These are phyloP conservation scores for Botrytis fragariae DNA, from an alignment of 2,329 filamentous ascomycete species.

Conservation along the genomic window DNA sequence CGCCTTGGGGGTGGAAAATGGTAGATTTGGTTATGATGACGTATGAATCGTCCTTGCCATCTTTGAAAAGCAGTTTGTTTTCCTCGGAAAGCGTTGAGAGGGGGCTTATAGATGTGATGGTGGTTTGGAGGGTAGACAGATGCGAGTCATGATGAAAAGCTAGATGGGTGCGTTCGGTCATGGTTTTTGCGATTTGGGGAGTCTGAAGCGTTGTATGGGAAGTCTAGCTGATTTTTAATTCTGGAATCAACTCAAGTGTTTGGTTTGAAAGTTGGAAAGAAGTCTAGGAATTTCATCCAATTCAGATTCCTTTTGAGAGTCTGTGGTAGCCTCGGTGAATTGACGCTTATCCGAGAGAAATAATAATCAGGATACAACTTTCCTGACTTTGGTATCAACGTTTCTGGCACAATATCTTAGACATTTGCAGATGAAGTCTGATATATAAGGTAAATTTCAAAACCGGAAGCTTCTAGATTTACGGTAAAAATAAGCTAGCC, in stretches of 20 bases:
- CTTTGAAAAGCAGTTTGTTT: constrained; percentile 53
- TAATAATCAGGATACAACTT: background rate
- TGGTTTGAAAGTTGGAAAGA: background rate
- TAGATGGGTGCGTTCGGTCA: constrained; percentile 20
- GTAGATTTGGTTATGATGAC: constrained; percentile 62
- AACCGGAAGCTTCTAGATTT: background rate
- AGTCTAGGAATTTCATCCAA: background rate
- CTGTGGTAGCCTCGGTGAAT: background rate
- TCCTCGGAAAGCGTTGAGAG: constrained; percentile 26
- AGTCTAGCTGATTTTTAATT: background rate
- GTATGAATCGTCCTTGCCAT: constrained; percentile 49
- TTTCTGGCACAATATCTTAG: background rate
- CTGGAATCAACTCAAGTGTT: background rate
- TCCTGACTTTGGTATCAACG: background rate
- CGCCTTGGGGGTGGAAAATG: constrained; percentile 75
- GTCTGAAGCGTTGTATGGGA: background rate
- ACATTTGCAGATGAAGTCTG: background rate
- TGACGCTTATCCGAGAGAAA: background rate
- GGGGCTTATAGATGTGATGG: constrained; percentile 24
- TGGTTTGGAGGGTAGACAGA: constrained; percentile 21
- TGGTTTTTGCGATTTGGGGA: background rate
- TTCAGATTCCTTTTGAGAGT: background rate
- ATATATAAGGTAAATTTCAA: background rate
- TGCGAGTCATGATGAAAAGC: constrained; percentile 25
- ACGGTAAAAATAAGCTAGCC: background rate